Conservation (phyloP, 371 early-diverging fungal species). For the Mortierella sp. region DNA sequence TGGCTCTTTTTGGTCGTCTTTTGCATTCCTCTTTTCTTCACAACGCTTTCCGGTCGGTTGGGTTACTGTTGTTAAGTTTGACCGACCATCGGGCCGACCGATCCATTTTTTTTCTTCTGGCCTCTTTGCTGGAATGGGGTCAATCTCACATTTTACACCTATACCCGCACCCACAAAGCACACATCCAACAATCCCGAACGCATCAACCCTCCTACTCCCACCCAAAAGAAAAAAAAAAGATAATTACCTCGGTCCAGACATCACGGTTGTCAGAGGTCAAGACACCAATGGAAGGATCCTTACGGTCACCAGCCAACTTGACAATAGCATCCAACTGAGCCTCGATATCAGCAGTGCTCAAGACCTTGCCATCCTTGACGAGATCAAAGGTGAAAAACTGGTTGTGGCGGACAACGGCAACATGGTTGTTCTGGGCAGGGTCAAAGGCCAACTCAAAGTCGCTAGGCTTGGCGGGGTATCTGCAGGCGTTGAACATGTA, state of each 20-base stretch:
- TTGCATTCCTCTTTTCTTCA: not conserved
- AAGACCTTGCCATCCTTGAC: slow-evolving; percentile 83
- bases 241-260: slow-evolving; percentile 88
- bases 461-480: slow-evolving; percentile 88
- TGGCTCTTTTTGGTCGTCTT: not conserved
- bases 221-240: not conserved
- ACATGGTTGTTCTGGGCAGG: slow-evolving; percentile 86
- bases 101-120: not conserved
- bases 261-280: slow-evolving; percentile 95
- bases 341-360: slow-evolving; percentile 87
- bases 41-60: not conserved
- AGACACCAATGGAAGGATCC: slow-evolving; percentile 85
- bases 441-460: slow-evolving; percentile 81
- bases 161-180: not conserved
- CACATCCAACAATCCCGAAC: not conserved
- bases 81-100: slow-evolving; percentile 12
- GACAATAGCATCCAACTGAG: slow-evolving; percentile 70
- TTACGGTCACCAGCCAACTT: slow-evolving; percentile 78
- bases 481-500: slow-evolving; percentile 98
- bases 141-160: not conserved
- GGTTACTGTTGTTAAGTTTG: not conserved
- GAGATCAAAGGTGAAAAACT: slow-evolving; percentile 87
- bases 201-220: not conserved
- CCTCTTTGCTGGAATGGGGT: not conserved
- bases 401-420: slow-evolving; percentile 90